phyloP scores from a whole-genome alignment of 2,329 filamentous ascomycete genomes.

The Macrophomina pseudophaseolina region DNA sequence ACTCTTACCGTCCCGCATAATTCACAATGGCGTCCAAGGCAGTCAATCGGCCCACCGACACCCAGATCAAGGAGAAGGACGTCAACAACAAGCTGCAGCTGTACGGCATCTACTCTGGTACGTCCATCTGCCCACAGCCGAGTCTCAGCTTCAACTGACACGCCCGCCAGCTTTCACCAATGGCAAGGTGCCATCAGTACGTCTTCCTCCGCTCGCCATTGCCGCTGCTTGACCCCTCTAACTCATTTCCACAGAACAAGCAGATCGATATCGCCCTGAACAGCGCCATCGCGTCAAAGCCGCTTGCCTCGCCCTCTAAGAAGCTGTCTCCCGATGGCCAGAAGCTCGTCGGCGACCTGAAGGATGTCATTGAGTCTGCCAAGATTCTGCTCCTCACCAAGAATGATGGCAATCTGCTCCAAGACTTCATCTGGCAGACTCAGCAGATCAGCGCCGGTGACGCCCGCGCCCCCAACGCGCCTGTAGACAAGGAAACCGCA shows the following conservation, averaged over 20 bases:
- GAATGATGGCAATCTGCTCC: constrained; percentile 91
- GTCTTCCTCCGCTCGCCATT: constrained; percentile 38
- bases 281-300: constrained; percentile 76
- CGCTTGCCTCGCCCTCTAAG: constrained; percentile 71
- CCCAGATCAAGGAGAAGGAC: constrained; percentile 78
- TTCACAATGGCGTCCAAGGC: constrained; percentile 26
- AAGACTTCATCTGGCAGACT: constrained; percentile 97
- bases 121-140: constrained; percentile 32
- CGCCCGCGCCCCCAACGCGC: constrained; percentile 66
- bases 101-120: constrained; percentile 82
- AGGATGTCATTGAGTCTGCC: constrained; percentile 79
- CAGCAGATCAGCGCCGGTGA: constrained; percentile 71
- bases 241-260: constrained; percentile 68
- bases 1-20: background rate
- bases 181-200: constrained; percentile 88
- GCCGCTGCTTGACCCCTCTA: constrained; percentile 11
- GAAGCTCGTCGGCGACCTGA: constrained; percentile 76
- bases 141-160: background rate
- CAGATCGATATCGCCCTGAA: constrained; percentile 96
- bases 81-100: constrained; percentile 94
- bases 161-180: constrained; percentile 71
- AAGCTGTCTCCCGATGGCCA: constrained; percentile 84
- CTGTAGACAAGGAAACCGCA: constrained; percentile 75
- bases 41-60: constrained; percentile 76
- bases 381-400: constrained; percentile 88